Evolutionary conservation across 129 eudicot species (phyloP).

Genomic region (Helianthus tuberosus): DNA sequence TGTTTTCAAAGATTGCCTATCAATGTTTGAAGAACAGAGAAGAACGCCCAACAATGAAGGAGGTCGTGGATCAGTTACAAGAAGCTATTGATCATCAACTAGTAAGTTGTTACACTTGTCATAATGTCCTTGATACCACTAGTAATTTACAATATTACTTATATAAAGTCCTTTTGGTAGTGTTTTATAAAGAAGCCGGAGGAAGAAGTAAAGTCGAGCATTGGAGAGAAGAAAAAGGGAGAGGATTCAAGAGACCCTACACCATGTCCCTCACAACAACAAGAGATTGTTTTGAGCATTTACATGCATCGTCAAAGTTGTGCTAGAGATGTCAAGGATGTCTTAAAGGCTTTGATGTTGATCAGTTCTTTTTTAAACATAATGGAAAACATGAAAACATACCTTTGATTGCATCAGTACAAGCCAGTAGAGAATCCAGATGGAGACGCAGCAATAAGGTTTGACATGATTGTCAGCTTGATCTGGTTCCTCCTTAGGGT

Average conservation of each 20-base stretch:
- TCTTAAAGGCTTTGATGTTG: constrained; percentile 65
- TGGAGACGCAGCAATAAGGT: too few relatives aligned
- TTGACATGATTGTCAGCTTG: too few relatives aligned
- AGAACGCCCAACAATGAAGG: constrained; percentile 18
- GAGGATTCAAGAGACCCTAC: constrained; percentile 12
- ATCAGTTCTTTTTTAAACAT: too few relatives aligned
- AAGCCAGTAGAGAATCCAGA: too few relatives aligned
- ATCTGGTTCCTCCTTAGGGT: too few relatives aligned
- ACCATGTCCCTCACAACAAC: neutral
- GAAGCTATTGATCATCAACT: constrained; percentile 9
- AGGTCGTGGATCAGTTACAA: constrained; percentile 7
- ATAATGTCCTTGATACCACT: neutral
- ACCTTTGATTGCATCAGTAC: too few relatives aligned
- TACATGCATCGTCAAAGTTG: constrained; percentile 80
- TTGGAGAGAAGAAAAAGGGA: too few relatives aligned
- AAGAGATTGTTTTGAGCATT: constrained; percentile 49
- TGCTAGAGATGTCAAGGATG: constrained; percentile 65
- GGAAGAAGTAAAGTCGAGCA: constrained; percentile 23
- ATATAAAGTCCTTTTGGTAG: too few relatives aligned
- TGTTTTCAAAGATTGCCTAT: constrained; percentile 15
- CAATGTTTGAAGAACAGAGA: constrained; percentile 10
- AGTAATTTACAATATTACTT: too few relatives aligned
- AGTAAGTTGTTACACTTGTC: neutral
- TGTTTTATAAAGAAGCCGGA: constrained; percentile 16
- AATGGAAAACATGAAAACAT: too few relatives aligned